Conservation (phyloP, 2,329 filamentous ascomycete genomes). For the Herpotrichia juniperi region DNA sequence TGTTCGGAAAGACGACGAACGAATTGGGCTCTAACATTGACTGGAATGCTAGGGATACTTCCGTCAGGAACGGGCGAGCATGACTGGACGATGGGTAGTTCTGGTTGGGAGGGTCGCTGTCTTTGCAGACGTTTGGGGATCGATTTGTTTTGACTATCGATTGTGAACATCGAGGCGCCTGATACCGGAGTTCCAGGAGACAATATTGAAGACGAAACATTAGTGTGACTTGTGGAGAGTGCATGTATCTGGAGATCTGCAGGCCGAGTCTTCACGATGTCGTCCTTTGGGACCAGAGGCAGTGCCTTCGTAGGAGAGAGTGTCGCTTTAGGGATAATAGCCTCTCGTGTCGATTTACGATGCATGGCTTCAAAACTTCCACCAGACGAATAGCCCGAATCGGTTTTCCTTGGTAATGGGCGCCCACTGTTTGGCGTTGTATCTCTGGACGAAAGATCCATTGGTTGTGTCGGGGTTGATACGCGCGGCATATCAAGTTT, state of each 20-base stretch:
- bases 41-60: constrained; percentile 41
- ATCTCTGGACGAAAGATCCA: background rate
- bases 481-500: constrained; percentile 3
- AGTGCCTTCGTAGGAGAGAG: constrained; percentile 18
- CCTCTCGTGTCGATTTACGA: constrained; percentile 15
- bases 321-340: constrained; percentile 8
- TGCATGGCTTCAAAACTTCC: constrained; percentile 29
- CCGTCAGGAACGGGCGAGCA: constrained; percentile 35
- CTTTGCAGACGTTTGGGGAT: constrained; percentile 38
- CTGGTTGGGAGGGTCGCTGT: constrained; percentile 30
- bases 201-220: constrained; percentile 5
- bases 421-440: background rate
- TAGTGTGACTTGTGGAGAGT: constrained; percentile 2
- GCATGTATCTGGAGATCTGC: constrained; percentile 4
- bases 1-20: constrained; percentile 40
- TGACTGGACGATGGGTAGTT: constrained; percentile 37
- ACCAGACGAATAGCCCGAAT: constrained; percentile 50
- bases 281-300: constrained; percentile 13
- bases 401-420: constrained; percentile 35
- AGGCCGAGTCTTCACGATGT: constrained; percentile 10
- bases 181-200: constrained; percentile 30
- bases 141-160: constrained; percentile 24
- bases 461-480: background rate
- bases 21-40: constrained; percentile 42
- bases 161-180: constrained; percentile 22